Percentiles rank a stretch among this genome's conserved stretches.
Evolutionary conservation across 1,139 yeast genomes (phyloP).

Genomic region (Kodamaea arcana): DNA sequence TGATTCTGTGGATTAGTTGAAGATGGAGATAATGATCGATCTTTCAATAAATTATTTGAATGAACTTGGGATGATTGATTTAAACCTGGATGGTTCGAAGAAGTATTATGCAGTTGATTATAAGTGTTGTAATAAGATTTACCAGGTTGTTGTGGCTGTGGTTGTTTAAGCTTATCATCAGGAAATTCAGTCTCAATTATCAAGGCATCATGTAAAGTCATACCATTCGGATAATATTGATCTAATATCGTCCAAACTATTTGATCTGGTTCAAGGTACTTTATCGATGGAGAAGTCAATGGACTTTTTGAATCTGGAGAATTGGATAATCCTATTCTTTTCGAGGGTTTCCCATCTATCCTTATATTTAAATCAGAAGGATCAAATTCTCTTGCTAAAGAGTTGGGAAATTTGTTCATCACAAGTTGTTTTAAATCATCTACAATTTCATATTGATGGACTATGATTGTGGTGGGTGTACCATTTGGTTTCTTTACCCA

Average conservation of each 20-base stretch:
- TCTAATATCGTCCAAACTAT: constrained; percentile 59
- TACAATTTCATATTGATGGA: constrained; percentile 53
- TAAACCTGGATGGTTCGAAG: constrained; percentile 5
- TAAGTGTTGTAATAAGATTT: constrained; percentile 21
- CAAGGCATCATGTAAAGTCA: constrained; percentile 66
- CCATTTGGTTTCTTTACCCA: constrained; percentile 63
- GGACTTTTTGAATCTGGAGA: constrained; percentile 16
- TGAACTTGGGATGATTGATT: neutral
- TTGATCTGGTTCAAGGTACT: constrained; percentile 57
- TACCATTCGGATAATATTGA: constrained; percentile 60
- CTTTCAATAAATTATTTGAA: constrained; percentile 14
- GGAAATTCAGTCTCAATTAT: constrained; percentile 41
- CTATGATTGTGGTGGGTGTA: constrained; percentile 63
- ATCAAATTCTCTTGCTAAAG: constrained; percentile 59
- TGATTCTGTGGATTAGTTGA: constrained; percentile 2
- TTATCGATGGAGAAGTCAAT: neutral
- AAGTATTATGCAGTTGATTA: constrained; percentile 18
- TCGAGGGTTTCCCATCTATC: constrained; percentile 21
- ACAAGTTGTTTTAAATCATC: constrained; percentile 71
- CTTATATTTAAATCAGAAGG: constrained; percentile 62
- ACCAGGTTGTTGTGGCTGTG: constrained; percentile 13
- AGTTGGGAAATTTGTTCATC: constrained; percentile 61
- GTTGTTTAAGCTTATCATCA: constrained; percentile 9
- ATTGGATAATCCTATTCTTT: constrained; percentile 6
- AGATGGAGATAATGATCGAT: constrained; percentile 28